Conservation (phyloP, 176 grass and related monocot species). For the Oryza australiensis region DNA sequence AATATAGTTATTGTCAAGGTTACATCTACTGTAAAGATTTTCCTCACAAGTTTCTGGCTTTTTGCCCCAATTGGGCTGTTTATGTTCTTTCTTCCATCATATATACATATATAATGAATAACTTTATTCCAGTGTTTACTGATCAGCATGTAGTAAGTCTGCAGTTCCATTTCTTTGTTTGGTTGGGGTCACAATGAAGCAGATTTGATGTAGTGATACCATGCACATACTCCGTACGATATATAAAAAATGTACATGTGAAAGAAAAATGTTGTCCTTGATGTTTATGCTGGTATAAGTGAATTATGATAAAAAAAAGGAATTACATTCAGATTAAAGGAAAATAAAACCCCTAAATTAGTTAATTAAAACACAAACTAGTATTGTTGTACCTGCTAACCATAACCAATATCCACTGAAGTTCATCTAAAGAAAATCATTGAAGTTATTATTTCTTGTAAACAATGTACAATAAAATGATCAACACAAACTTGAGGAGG, state of each 20-base stretch:
- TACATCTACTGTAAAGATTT: constrained; percentile 1
- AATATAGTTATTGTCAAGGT: constrained; percentile 2
- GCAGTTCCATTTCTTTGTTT: not conserved
- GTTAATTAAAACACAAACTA: not conserved
- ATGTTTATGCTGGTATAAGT: not conserved
- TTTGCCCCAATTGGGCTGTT: constrained; percentile 43
- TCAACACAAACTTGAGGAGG: not conserved
- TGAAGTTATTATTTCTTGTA: not conserved
- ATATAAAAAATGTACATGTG: not conserved
- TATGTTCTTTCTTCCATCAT: constrained; percentile 19
- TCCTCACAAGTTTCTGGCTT: constrained; percentile 7
- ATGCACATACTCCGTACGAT: not conserved
- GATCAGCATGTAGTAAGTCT: not conserved
- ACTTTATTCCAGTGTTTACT: not conserved
- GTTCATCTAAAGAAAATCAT: not conserved
- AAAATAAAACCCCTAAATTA: not conserved
- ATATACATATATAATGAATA: not conserved
- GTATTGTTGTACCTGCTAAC: not conserved
- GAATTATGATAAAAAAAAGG: not conserved
- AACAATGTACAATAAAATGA: not conserved
- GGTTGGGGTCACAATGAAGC: not conserved
- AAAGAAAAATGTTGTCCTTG: not conserved
- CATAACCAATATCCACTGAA: not conserved
- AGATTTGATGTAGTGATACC: not conserved
- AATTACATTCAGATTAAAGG: not conserved